Conservation (phyloP, 2,329 filamentous ascomycete genomes). For the Penicillium sp. region DNA sequence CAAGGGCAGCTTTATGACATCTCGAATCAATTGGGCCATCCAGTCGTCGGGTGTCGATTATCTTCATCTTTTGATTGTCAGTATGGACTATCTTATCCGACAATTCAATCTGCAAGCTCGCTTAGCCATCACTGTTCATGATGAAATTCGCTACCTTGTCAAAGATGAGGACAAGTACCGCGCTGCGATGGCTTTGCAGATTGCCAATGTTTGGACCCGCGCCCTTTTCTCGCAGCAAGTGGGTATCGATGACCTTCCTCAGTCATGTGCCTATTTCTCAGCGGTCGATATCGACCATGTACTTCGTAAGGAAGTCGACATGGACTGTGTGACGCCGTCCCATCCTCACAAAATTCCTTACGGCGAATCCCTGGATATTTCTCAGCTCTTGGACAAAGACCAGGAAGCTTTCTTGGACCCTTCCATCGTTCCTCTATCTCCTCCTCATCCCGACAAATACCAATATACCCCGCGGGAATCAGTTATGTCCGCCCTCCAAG, state of each 20-base stretch:
- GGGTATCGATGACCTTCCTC: slow-evolving; percentile 90
- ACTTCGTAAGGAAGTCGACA: slow-evolving; percentile 95
- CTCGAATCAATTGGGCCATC: slow-evolving; percentile 98
- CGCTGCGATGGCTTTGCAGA: slow-evolving; percentile 86
- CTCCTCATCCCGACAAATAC: slow-evolving; percentile 63
- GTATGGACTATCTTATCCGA: slow-evolving; percentile 89
- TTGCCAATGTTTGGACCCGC: slow-evolving; percentile 93
- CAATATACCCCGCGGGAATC: slow-evolving; percentile 69
- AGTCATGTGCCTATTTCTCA: slow-evolving; percentile 92
- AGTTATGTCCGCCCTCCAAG: slow-evolving; percentile 73
- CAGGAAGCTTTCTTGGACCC: slow-evolving; percentile 67
- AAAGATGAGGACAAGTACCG: slow-evolving; percentile 82
- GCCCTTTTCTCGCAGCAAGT: slow-evolving; percentile 98
- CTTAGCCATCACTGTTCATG: slow-evolving; percentile 90
- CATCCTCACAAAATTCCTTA: slow-evolving; percentile 74
- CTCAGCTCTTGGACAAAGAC: slow-evolving; percentile 72
- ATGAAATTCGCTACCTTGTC: slow-evolving; percentile 94
- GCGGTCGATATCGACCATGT: slow-evolving; percentile 94
- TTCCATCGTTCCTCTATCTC: slow-evolving; percentile 54
- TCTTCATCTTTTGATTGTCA: slow-evolving; percentile 85
- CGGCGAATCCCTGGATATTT: slow-evolving; percentile 85
- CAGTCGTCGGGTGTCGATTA: slow-evolving; percentile 98
- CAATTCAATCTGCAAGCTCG: slow-evolving; percentile 83
- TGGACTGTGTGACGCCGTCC: slow-evolving; percentile 93
- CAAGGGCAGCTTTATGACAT: slow-evolving; percentile 90